Evolutionary conservation across 768 basidiomycete species (phyloP), one percentile per base, ranked within the genome.

Genomic region (Russula sp.): DNA sequence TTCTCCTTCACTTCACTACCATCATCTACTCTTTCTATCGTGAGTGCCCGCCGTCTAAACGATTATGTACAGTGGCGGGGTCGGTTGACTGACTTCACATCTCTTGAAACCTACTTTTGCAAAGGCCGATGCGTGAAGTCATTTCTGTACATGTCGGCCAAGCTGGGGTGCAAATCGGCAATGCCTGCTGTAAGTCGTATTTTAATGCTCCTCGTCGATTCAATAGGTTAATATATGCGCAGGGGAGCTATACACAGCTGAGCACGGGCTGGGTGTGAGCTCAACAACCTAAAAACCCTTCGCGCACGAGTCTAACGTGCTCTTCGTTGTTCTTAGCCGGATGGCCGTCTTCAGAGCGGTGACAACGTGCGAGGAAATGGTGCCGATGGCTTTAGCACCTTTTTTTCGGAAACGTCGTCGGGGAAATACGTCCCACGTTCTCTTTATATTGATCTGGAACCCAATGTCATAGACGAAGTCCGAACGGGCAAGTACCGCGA

Each of bases 241-340:
- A 94, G 92, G 92, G 96, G 96, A 98, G 79, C 85, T 98, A 68
- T 99, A 99, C 81, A 97, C 94, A 73, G 88, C 96, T 72, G 97
- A 99, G 78, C 97, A 98, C 77, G 96, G 96, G 75, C 82, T 99
- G 65, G 95, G 90, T 76, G 96, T 97, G 76, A 80, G 88, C 55
- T 22, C 3, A 81, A 28, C 70, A 64, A 34, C 30, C 58, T 70
- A 32, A 54, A 14, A 52, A 22, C 34, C 9, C 61, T 28, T 40
- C 30, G 54, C 13, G 34, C 2, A 48, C 57, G 55, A 40, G 51
- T 51, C 20, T 64, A 62, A 67, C 70, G 67, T 75, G 9, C 30
- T 8, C 13, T 18, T 36, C n/a, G 18, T 24, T 46, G 28, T 36
- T 7, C 16, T 18, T 71, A 98, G 96, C 92, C 95, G 67, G 95